Conservation (phyloP, 2,329 filamentous ascomycete species). For the Botrytis fabae region DNA sequence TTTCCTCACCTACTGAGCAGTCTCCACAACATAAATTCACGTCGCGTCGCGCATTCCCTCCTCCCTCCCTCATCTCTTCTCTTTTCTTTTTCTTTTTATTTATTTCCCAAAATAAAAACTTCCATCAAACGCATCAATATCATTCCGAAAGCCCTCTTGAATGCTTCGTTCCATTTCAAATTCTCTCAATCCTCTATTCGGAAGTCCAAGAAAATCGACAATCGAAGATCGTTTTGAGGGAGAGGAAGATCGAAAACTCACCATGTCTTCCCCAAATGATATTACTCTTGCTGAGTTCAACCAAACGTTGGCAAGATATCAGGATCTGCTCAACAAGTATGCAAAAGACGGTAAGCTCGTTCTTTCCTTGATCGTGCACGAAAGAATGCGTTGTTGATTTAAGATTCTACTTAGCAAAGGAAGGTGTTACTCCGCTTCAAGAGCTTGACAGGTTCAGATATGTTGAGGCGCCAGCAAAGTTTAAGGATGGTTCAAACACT, state of each 20-base stretch:
- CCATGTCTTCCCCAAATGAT: slow-evolving; percentile 32
- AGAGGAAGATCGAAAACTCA: not conserved
- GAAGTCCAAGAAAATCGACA: slow-evolving; percentile 29
- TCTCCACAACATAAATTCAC: slow-evolving; percentile 15
- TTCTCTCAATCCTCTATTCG: slow-evolving; percentile 24
- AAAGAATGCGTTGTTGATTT: slow-evolving; percentile 26
- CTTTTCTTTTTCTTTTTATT: slow-evolving; percentile 16
- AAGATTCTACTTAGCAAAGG: slow-evolving; percentile 31
- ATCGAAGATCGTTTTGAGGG: not conserved
- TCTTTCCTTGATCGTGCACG: not conserved
- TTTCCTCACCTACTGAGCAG: not conserved
- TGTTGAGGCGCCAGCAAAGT: slow-evolving; percentile 50
- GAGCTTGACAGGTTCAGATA: slow-evolving; percentile 64
- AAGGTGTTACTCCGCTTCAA: slow-evolving; percentile 43
- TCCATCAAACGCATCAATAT: not conserved
- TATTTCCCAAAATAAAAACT: slow-evolving; percentile 20
- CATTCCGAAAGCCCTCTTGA: not conserved
- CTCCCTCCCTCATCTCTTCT: not conserved
- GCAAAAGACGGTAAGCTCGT: slow-evolving; percentile 33
- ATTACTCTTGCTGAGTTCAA: slow-evolving; percentile 38
- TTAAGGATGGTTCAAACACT: slow-evolving; percentile 43
- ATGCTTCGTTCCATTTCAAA: slow-evolving; percentile 24
- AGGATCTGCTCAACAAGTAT: slow-evolving; percentile 31
- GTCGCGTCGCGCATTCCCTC: slow-evolving; percentile 22
- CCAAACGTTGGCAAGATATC: slow-evolving; percentile 36